Percentiles rank a stretch among this genome's conserved stretches.
Conservation (phyloP, 306 rosid species). For the Canavalia gladiata region DNA sequence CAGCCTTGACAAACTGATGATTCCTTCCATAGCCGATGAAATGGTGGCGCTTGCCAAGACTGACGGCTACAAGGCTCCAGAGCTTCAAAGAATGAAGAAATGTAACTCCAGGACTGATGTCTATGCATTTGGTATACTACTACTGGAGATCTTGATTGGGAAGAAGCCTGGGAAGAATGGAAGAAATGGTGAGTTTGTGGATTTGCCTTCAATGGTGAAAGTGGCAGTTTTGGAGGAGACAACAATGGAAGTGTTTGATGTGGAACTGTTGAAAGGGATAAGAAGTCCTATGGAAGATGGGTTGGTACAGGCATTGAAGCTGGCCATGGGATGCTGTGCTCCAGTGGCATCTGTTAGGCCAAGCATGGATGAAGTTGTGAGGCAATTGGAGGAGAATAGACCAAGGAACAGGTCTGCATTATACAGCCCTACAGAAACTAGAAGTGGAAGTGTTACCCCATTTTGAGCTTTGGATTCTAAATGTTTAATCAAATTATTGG, state of each 20-base stretch:
- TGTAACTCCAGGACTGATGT: constrained; percentile 92
- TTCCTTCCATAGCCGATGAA: constrained; percentile 84
- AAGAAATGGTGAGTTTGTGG: constrained; percentile 74
- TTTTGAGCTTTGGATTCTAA: constrained; percentile 65
- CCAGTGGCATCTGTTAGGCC: constrained; percentile 97
- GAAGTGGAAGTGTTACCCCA: constrained; percentile 97
- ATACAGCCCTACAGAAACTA: constrained; percentile 96
- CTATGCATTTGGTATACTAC: constrained; percentile 85
- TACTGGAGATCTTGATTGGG: constrained; percentile 87
- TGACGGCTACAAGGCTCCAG: constrained; percentile 93
- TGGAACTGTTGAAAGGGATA: constrained; percentile 85
- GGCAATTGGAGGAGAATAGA: constrained; percentile 97
- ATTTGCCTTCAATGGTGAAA: constrained; percentile 93
- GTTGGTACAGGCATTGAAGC: constrained; percentile 86
- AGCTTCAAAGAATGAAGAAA: constrained; percentile 95
- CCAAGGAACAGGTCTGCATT: constrained; percentile 98
- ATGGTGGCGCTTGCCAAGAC: constrained; percentile 83
- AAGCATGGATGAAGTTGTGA: constrained; percentile 94
- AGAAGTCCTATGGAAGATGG: constrained; percentile 99
- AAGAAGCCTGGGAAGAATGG: constrained; percentile 89
- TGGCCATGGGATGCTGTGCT: constrained; percentile 99
- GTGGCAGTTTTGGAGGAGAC: constrained; percentile 96
- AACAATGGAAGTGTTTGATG: constrained; percentile 93
- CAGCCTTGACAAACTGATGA: constrained; percentile 89
- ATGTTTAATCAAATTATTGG: constrained; percentile 50